Evolutionary conservation across 202 grass and related monocot genomes (phyloP), one percentile per base, ranked within the genome.

Genomic region (Carex arenaria): DNA sequence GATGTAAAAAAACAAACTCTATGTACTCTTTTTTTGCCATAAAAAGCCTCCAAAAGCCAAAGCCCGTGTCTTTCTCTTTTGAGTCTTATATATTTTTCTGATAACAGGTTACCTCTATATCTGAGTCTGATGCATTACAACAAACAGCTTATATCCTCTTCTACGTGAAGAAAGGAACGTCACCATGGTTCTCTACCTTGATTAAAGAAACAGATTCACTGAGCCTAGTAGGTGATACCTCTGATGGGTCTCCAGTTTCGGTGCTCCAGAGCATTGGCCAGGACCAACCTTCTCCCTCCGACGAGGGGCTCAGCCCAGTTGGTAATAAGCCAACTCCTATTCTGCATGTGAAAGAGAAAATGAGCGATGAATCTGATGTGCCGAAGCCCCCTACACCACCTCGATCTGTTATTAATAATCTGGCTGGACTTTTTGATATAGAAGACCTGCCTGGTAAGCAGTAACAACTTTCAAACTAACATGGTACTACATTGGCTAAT

Each of bases 141-240:
- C 91, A 93, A 84, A 80, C 86, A 86, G 95, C 92, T 69, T 98
- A 95, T 69, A 87, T 98, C 56, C 90, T 98, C 13, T 98, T 98
- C 65, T 98, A 98, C 85, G 67, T 95, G 42, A 95, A 90, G 73
- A 86, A 88, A 80, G 91, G 91, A 34, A 82, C 83, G 42, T 93
- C 92, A 66, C 89, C 86, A 8, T 98, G 92, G 92, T 95, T 98
- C 82, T 98, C 83, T 36, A 90, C 72, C 69, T 89, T 98, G 45
- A 49, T 93, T 75, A 81, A 88, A 10, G 61, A 61, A 80, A 76
- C 84, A 56, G 85, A 90, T 61, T 64, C 49, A 8, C 62, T 68
- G 54, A 26, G 61, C 36, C 70, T 72, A 68, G 49, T 55, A 10
- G 80, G 87, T 1, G 60, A 82, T 51, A 57, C 51, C 10, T 76